These are phyloP conservation scores for Trichoderma erinaceum DNA, from an alignment of 495 filamentous ascomycete species.

Conservation along the genomic window DNA sequence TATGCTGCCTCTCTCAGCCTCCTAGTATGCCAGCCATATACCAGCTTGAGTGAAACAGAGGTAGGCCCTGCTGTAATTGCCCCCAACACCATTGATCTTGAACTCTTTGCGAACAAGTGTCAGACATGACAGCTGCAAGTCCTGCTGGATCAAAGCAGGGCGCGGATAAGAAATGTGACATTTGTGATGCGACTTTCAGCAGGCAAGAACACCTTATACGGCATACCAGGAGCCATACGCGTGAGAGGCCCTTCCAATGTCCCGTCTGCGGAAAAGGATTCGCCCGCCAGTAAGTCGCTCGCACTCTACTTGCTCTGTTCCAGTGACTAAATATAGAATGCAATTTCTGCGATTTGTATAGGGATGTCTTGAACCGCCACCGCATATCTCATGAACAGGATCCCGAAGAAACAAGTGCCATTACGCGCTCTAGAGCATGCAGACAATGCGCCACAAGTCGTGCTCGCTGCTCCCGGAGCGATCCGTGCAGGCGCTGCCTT, in stretches of 20 bases:
- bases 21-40: no score
- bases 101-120: neutral
- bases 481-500: neutral
- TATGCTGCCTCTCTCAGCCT: no score
- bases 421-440: neutral
- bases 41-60: neutral
- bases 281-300: neutral
- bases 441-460: neutral
- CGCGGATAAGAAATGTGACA: neutral
- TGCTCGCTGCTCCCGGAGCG: neutral
- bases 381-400: neutral
- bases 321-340: neutral
- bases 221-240: neutral
- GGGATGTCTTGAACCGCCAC: slow-evolving; percentile 1
- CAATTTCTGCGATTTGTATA: neutral
- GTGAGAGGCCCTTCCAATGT: neutral
- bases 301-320: neutral
- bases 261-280: neutral
- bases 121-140: neutral
- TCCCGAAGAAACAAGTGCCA: neutral
- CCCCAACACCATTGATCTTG: neutral
- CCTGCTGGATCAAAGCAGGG: neutral
- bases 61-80: neutral
- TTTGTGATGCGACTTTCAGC: slow-evolving; percentile 3
- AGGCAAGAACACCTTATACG: neutral